These are phyloP conservation scores for Pseudonitzschia multistriata DNA, from an alignment of 108 stramenopile species.

Conservation along the genomic window DNA sequence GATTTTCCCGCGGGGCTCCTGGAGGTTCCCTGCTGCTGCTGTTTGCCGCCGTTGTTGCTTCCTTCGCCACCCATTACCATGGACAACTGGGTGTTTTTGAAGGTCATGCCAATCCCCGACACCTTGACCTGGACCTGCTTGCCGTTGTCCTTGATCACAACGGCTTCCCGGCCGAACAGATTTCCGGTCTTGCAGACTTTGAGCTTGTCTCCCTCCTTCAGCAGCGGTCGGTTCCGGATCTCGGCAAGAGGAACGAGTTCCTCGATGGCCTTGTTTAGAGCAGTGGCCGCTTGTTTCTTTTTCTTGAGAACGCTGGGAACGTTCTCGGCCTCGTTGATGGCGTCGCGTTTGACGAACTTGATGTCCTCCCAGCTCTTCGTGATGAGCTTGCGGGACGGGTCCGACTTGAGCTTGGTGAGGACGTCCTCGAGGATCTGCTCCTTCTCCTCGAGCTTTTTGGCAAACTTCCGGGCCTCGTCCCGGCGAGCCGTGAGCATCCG, in stretches of 20 bases:
- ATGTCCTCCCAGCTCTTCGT: conserved; percentile 88
- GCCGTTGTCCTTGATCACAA: conserved; percentile 48
- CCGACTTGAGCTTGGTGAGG: conserved; percentile 68
- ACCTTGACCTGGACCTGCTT: conserved; percentile 68
- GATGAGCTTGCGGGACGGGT: conserved; percentile 76
- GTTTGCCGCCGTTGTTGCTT: not conserved
- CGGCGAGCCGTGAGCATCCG: conserved; percentile 69
- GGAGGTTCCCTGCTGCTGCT: not conserved
- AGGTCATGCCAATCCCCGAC: conserved; percentile 44
- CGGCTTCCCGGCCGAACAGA: conserved; percentile 67
- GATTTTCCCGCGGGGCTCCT: not conserved
- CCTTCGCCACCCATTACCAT: conserved; percentile 23
- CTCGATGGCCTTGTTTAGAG: conserved; percentile 29
- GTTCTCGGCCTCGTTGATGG: conserved; percentile 70
- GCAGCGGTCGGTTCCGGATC: conserved; percentile 43
- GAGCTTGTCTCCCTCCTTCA: conserved; percentile 63
- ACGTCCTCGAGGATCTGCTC: conserved; percentile 86
- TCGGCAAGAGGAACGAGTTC: conserved; percentile 79
- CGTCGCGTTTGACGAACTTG: conserved; percentile 80
- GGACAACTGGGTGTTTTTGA: conserved; percentile 71
- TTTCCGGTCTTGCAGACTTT: conserved; percentile 69
- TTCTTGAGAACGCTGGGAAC: conserved; percentile 55
- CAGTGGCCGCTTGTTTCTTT: conserved; percentile 37
- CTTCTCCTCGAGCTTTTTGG: conserved; percentile 84
- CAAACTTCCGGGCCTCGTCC: conserved; percentile 79